Percentiles rank a stretch among this genome's conserved stretches.
These are phyloP conservation scores for Kwoniella shivajii DNA, from an alignment of 1,284 basidiomycete genomes.

Conservation along the genomic window DNA sequence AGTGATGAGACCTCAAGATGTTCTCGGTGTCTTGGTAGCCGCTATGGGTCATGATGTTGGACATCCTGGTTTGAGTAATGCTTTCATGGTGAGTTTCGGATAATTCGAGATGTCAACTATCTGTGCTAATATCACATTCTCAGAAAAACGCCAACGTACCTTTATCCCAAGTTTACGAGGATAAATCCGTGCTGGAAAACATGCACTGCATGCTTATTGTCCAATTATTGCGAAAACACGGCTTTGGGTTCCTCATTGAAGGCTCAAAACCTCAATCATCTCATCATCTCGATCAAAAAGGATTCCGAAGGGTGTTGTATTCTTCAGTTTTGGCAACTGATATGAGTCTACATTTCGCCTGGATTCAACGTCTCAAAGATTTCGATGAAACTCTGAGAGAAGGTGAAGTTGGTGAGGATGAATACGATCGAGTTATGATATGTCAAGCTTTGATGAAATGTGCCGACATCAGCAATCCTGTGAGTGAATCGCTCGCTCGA, in stretches of 20 bases:
- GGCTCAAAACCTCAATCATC: slow-evolving; percentile 17
- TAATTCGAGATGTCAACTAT: not conserved
- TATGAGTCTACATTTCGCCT: slow-evolving; percentile 83
- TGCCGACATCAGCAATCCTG: slow-evolving; percentile 94
- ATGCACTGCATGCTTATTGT: slow-evolving; percentile 87
- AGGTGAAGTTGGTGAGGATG: slow-evolving; percentile 27
- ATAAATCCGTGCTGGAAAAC: slow-evolving; percentile 85
- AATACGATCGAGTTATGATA: slow-evolving; percentile 67
- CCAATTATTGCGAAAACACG: slow-evolving; percentile 77
- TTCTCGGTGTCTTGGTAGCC: slow-evolving; percentile 80
- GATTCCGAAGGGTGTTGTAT: slow-evolving; percentile 72
- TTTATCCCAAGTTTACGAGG: slow-evolving; percentile 80
- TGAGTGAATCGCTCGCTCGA: no score
- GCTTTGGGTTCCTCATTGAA: slow-evolving; percentile 60
- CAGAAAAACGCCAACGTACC: slow-evolving; percentile 91
- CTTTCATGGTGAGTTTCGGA: slow-evolving; percentile 74
- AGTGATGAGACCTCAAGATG: slow-evolving; percentile 66
- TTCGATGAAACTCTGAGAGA: slow-evolving; percentile 43
- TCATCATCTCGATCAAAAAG: slow-evolving; percentile 52
- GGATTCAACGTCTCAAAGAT: slow-evolving; percentile 69
- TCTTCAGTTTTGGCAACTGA: slow-evolving; percentile 86
- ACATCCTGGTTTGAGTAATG: slow-evolving; percentile 87
- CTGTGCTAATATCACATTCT: not conserved
- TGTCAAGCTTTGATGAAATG: slow-evolving; percentile 92
- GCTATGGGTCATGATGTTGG: slow-evolving; percentile 95